Percentiles rank a stretch among this genome's conserved stretches.
These are phyloP conservation scores for Jatropha podagrica DNA, from an alignment of 441 rosid genomes.

Conservation along the genomic window DNA sequence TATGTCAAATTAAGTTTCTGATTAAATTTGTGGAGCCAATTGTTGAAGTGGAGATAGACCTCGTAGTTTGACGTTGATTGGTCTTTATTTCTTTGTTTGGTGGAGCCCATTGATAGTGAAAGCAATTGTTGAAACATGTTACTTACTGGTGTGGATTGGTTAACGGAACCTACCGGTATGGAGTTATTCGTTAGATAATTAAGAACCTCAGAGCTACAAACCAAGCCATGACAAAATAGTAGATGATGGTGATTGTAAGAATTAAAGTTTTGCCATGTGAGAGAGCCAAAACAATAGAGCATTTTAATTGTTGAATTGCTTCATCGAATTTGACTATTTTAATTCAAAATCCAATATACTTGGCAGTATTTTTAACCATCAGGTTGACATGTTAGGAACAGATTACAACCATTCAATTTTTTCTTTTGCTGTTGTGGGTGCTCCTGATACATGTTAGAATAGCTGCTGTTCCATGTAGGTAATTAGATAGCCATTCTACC, in stretches of 20 bases:
- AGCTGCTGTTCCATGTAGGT: neutral
- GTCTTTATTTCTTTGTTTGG: neutral
- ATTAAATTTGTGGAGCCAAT: neutral
- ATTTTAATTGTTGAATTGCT: neutral
- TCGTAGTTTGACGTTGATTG: neutral
- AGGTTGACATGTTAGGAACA: neutral
- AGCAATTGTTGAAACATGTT: constrained; percentile 3
- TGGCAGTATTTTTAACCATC: neutral
- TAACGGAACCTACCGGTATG: constrained; percentile 13
- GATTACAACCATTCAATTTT: neutral
- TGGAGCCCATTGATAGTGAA: constrained; percentile 6
- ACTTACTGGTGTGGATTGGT: constrained; percentile 4
- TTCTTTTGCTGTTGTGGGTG: neutral
- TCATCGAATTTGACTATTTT: neutral
- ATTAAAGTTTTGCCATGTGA: constrained; percentile 17
- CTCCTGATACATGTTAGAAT: neutral
- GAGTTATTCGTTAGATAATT: constrained; percentile 6
- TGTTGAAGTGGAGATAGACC: neutral
- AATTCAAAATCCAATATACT: neutral
- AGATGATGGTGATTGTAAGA: constrained; percentile 16
- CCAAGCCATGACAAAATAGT: constrained; percentile 16
- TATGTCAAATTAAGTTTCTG: neutral
- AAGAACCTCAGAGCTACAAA: constrained; percentile 14
- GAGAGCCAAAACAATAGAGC: neutral
- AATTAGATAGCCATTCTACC: neutral